Evolutionary conservation across 768 basidiomycete genomes (phyloP).

Genomic region (Lentinula aciculospora): DNA sequence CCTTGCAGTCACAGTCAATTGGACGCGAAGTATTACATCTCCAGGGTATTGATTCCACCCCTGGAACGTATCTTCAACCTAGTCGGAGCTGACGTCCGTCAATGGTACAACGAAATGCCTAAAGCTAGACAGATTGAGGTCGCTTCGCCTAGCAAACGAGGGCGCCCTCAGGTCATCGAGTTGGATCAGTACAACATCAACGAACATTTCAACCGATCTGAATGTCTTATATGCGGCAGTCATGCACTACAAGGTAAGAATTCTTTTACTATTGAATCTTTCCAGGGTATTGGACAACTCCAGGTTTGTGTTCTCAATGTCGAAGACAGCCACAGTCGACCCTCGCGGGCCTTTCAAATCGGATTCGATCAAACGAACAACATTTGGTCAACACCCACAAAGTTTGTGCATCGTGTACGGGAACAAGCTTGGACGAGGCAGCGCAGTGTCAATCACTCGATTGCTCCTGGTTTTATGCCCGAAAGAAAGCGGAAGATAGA

Average conservation of each 20-base stretch:
- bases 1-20: constrained; percentile 55
- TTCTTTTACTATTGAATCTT: neutral
- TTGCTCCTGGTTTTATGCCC: constrained; percentile 77
- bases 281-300: neutral
- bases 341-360: constrained; percentile 49
- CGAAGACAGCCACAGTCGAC: constrained; percentile 43
- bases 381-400: constrained; percentile 53
- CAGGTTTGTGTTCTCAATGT: constrained; percentile 68
- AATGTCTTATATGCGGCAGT: constrained; percentile 65
- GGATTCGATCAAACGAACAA: constrained; percentile 47
- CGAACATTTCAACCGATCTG: constrained; percentile 66
- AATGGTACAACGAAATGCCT: constrained; percentile 90
- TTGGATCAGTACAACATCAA: constrained; percentile 52
- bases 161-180: constrained; percentile 16
- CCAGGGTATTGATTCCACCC: constrained; percentile 80
- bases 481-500: constrained; percentile 51
- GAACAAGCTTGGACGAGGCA: constrained; percentile 47
- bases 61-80: constrained; percentile 88
- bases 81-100: constrained; percentile 78
- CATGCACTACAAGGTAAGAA: constrained; percentile 48
- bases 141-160: constrained; percentile 23
- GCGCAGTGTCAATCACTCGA: constrained; percentile 80
- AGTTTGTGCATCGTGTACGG: constrained; percentile 70
- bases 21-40: constrained; percentile 90
- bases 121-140: constrained; percentile 34